A percentile compares a stretch with the other conserved stretches of the same genome.
phyloP scores from a whole-genome alignment of 2,329 filamentous ascomycete species.

The Monilinia fructigena region DNA sequence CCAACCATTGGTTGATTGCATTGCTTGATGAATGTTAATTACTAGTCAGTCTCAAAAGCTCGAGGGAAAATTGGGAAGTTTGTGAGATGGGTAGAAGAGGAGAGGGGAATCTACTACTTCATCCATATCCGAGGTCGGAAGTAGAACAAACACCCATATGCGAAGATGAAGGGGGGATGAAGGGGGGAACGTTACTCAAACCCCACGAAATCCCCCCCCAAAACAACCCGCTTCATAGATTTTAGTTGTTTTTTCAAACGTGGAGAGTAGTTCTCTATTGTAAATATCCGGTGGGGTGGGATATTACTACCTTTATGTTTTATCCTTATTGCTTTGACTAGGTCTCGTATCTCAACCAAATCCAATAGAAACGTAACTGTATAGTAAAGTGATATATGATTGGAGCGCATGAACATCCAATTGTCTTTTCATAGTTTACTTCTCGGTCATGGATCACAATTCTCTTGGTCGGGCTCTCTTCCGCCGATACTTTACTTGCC shows the following conservation, averaged over 20 bases:
- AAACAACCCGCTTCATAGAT: conserved; percentile 2
- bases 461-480: conserved; percentile 23
- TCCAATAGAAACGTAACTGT: not conserved
- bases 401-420: conserved; percentile 24
- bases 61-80: not conserved
- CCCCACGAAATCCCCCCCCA: not conserved
- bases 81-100: too few species aligned
- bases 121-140: conserved; percentile 10
- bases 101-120: too few species aligned
- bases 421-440: not conserved
- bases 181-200: not conserved
- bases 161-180: not conserved
- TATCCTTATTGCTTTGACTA: not conserved
- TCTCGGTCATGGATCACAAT: not conserved
- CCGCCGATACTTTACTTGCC: conserved; percentile 19
- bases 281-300: not conserved
- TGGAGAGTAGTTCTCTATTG: not conserved
- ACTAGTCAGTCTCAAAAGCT: not conserved
- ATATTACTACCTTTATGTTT: too few species aligned
- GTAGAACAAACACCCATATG: conserved; percentile 3
- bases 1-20: not conserved
- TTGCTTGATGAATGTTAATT: not conserved
- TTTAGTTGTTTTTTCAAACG: not conserved
- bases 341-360: not conserved
- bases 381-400: conserved; percentile 12